These are phyloP conservation scores for Bryoglossum gracile DNA, from an alignment of 495 filamentous ascomycete genomes.

Conservation along the genomic window DNA sequence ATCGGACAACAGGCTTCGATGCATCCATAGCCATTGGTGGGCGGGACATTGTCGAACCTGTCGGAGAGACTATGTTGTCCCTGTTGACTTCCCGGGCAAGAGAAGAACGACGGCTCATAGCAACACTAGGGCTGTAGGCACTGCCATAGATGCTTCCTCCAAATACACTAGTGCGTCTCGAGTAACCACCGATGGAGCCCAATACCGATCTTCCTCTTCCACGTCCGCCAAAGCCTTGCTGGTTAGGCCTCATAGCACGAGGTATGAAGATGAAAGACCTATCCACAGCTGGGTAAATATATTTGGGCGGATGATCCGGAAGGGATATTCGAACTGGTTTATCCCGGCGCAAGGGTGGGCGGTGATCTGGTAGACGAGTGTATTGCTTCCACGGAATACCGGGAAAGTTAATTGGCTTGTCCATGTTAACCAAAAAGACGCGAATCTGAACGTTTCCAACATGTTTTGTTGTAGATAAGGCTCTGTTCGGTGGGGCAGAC, in stretches of 20 bases:
- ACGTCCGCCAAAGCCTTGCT: slow-evolving; percentile 67
- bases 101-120: slow-evolving; percentile 88
- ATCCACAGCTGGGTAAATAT: slow-evolving; percentile 83
- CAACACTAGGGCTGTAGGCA: slow-evolving; percentile 80
- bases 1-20: slow-evolving; percentile 72
- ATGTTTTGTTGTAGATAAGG: slow-evolving; percentile 46
- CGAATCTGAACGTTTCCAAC: slow-evolving; percentile 79
- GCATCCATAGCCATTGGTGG: slow-evolving; percentile 52
- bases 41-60: slow-evolving; percentile 66
- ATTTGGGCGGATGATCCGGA: slow-evolving; percentile 68
- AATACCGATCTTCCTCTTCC: slow-evolving; percentile 60
- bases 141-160: slow-evolving; percentile 78
- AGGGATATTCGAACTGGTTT: slow-evolving; percentile 95
- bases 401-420: slow-evolving; percentile 59
- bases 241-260: slow-evolving; percentile 84
- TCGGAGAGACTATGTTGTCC: slow-evolving; percentile 67
- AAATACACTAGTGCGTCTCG: slow-evolving; percentile 61
- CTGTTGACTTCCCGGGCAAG: slow-evolving; percentile 68
- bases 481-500: slow-evolving; percentile 51
- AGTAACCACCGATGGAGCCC: slow-evolving; percentile 58
- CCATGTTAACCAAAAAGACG: slow-evolving; percentile 70
- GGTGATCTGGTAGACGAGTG: slow-evolving; percentile 88
- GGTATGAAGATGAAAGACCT: slow-evolving; percentile 98
- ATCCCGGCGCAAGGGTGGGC: slow-evolving; percentile 88
- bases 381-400: slow-evolving; percentile 75